Evolutionary conservation across 805 yeast species (phyloP), one percentile per base, ranked within the genome.

Genomic region (Teunomyces aglyptinius): DNA sequence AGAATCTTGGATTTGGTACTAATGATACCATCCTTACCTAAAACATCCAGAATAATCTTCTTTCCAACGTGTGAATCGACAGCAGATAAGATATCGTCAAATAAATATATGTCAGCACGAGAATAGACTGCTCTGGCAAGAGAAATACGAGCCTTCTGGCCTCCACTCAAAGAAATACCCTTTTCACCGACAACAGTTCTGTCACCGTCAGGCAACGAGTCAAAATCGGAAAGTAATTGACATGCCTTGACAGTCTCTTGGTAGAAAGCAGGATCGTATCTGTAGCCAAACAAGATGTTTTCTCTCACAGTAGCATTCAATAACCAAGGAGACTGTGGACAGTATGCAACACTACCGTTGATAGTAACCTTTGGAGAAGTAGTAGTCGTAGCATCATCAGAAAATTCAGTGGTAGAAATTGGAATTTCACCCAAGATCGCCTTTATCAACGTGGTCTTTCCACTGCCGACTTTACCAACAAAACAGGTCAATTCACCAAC

Each of bases 21-120:
- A 36, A 70, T 59, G 15, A 70, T 50, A 19, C 74, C 73, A 20
- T 52, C 42, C 26, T 58, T 57, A 13, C 68, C 52, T 36, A 71
- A 59, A 2, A 71, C 73, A 7, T 63, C 52, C 16, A 59, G 49
- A 38, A 65, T 60, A 18, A 71, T 60, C 28, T 50, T 59, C 49
- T 66, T 67, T 16, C 74, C 75, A 36, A 71, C 76, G 51, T 71
- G 75, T 12, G 73, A 59, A 50, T 71, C 76, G 20, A 71, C 76
- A 20, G 76, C 75, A 40, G 74, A 67, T 45, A 71, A 59, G n/a
- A 70, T 55, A 49, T 70, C 76, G 45, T 71, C 76, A 15, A 71
- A 54, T n/a, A 71, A 50, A 49, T 67, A 68, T 22, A 69, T 57
- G 32, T 68, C 75, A 4, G 75, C 71, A 39, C 71, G 62, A 3